These are phyloP conservation scores for Rutidosis leptorrhynchoides DNA, from an alignment of 129 eudicot species.

Conservation along the genomic window DNA sequence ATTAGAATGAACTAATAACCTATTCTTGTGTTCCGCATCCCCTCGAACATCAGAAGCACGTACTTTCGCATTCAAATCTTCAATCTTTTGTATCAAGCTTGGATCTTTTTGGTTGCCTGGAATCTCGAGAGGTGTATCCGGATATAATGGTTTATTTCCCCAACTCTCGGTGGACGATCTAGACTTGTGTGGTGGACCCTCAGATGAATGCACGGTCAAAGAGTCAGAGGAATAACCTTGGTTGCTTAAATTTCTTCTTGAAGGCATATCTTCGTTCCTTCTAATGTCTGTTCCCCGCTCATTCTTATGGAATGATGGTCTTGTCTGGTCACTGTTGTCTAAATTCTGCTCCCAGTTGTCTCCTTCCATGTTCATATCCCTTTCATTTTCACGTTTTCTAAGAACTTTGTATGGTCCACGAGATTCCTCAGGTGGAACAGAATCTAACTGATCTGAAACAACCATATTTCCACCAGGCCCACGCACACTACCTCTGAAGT, in stretches of 20 bases:
- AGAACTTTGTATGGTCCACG: slow-evolving; percentile 51
- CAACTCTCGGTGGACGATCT: slow-evolving; percentile 35
- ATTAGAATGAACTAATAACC: slow-evolving; percentile 30
- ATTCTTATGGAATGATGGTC: slow-evolving; percentile 36
- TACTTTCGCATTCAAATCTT: slow-evolving; percentile 68
- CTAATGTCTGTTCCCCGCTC: no score
- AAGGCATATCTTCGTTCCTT: no score
- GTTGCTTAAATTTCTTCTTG: no score
- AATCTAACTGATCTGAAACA: slow-evolving; percentile 48
- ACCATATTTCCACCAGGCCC: slow-evolving; percentile 42
- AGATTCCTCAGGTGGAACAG: slow-evolving; percentile 43
- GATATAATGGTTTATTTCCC: slow-evolving; percentile 36
- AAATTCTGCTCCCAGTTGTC: slow-evolving; percentile 45
- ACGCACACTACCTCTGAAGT: slow-evolving; percentile 54
- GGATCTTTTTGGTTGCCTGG: slow-evolving; percentile 47
- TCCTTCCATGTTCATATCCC: slow-evolving; percentile 49
- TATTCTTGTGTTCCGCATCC: slow-evolving; percentile 43
- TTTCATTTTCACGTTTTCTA: slow-evolving; percentile 47
- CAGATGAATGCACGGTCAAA: no score
- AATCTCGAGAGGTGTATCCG: slow-evolving; percentile 31
- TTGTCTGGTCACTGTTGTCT: slow-evolving; percentile 40
- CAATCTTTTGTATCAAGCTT: slow-evolving; percentile 73
- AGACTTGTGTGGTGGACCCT: slow-evolving; percentile 26
- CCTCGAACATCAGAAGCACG: slow-evolving; percentile 65
- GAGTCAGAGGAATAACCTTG: no score